These are phyloP conservation scores for Entonaema liquescens DNA, from an alignment of 495 filamentous ascomycete genomes.

Conservation along the genomic window DNA sequence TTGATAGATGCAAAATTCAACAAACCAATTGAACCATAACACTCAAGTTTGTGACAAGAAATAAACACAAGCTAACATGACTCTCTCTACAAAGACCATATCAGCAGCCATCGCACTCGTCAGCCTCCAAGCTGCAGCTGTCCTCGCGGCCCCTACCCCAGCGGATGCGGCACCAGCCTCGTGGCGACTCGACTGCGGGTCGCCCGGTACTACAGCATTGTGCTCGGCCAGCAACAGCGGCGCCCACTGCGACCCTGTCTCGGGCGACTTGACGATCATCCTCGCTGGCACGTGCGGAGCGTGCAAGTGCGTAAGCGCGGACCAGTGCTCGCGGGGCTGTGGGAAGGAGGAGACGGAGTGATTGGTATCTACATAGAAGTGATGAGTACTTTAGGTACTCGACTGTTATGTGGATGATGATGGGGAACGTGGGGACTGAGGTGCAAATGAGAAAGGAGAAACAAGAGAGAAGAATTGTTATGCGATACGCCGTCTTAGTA, in stretches of 20 bases:
- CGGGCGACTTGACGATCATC: constrained; percentile 38
- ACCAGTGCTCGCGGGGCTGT: constrained; percentile 34
- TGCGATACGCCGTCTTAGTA: not conserved
- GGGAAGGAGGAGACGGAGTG: constrained; percentile 9
- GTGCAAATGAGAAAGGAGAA: not conserved
- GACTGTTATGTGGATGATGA: not conserved
- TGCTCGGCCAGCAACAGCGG: constrained; percentile 41
- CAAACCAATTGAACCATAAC: not conserved
- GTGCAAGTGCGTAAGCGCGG: constrained; percentile 29
- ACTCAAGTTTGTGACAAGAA: not conserved
- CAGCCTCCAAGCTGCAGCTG: not conserved
- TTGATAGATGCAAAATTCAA: too few relatives aligned
- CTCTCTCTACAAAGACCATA: not conserved
- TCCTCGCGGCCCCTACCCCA: constrained; percentile 1
- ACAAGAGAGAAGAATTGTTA: not conserved
- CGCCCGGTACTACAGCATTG: constrained; percentile 36
- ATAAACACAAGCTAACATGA: constrained; percentile 5
- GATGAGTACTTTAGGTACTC: too few relatives aligned
- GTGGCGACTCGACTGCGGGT: constrained; percentile 41
- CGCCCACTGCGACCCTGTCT: constrained; percentile 42
- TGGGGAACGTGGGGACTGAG: not conserved
- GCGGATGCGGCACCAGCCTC: constrained; percentile 22
- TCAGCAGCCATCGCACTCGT: not conserved
- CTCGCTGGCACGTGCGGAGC: constrained; percentile 36
- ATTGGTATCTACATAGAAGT: not conserved